Conservation (phyloP, 139 green algal genomes). For the Tetratostichococcus sp. region DNA sequence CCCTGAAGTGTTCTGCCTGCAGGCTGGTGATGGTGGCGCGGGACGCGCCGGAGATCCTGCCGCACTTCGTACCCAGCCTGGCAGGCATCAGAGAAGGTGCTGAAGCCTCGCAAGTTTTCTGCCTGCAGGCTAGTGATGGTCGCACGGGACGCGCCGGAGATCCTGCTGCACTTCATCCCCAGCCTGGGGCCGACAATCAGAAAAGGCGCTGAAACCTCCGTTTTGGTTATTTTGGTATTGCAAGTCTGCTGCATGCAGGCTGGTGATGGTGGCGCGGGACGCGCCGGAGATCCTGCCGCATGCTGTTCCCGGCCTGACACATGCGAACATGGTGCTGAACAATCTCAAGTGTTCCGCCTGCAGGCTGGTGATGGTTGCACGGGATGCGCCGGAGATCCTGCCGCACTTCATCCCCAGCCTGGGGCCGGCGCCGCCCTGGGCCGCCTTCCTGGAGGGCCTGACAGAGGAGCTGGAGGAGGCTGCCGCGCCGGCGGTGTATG, state of each 20-base stretch:
- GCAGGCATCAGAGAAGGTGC: too few species aligned
- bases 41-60: constrained; percentile 59
- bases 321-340: too few species aligned
- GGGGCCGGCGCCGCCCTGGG: constrained; percentile 90
- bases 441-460: constrained; percentile 90
- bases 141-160: constrained; percentile 50
- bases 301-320: constrained; percentile 88
- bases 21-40: constrained; percentile 13
- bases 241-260: constrained; percentile 26
- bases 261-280: constrained; percentile 61
- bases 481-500: constrained; percentile 74
- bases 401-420: constrained; percentile 90
- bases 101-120: too few species aligned
- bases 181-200: constrained; percentile 86
- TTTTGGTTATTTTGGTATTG: too few species aligned
- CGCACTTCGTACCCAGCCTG: constrained; percentile 91
- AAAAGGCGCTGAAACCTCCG: too few species aligned
- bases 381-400: constrained; percentile 60
- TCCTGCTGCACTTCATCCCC: too few species aligned
- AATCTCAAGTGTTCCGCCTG: constrained; percentile 17
- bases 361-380: constrained; percentile 49
- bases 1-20: background rate
- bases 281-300: constrained; percentile 63
- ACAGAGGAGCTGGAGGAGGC: constrained; percentile 97
- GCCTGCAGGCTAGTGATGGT: constrained; percentile 33